These are phyloP conservation scores for Alternaria metachromatica DNA, from an alignment of 2,329 filamentous ascomycete genomes.

Conservation along the genomic window DNA sequence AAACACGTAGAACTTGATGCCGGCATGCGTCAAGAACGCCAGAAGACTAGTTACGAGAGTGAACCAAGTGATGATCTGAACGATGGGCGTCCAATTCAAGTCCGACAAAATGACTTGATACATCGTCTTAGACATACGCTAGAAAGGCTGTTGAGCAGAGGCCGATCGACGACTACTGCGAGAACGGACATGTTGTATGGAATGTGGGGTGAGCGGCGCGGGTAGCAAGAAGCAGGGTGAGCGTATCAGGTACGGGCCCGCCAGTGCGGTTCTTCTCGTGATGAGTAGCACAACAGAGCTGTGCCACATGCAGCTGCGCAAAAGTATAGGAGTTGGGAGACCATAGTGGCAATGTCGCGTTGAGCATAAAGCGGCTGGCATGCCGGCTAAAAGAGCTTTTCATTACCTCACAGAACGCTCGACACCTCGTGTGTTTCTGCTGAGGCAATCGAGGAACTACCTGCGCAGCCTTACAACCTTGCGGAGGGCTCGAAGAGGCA, in stretches of 20 bases:
- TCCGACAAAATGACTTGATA: constrained; percentile 24
- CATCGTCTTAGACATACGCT: constrained; percentile 5
- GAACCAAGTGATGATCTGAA: constrained; percentile 36
- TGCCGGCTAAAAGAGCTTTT: constrained; percentile 2
- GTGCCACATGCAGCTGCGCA: constrained; percentile 2
- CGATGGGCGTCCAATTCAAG: constrained; percentile 28
- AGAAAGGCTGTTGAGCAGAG: constrained; percentile 1
- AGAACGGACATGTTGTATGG: constrained; percentile 8
- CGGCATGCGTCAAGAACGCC: constrained; percentile 28
- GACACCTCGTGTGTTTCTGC: not conserved
- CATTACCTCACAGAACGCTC: not conserved
- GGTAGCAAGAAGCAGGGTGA: not conserved
- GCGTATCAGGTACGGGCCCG: constrained; percentile 1
- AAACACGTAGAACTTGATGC: constrained; percentile 28
- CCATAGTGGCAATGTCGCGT: not conserved
- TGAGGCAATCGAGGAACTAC: not conserved
- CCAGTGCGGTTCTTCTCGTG: not conserved
- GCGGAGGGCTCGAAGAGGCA: not conserved
- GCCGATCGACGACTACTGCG: not conserved
- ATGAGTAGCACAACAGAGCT: not conserved
- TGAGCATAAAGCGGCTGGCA: not conserved
- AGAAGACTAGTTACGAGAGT: constrained; percentile 24
- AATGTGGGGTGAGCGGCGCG: not conserved
- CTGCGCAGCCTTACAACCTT: not conserved
- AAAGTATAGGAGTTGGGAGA: not conserved